Evolutionary conservation across 2,329 filamentous ascomycete genomes (phyloP), one percentile per base, ranked within the genome.

Genomic region (Aphanoascus verrucosus): DNA sequence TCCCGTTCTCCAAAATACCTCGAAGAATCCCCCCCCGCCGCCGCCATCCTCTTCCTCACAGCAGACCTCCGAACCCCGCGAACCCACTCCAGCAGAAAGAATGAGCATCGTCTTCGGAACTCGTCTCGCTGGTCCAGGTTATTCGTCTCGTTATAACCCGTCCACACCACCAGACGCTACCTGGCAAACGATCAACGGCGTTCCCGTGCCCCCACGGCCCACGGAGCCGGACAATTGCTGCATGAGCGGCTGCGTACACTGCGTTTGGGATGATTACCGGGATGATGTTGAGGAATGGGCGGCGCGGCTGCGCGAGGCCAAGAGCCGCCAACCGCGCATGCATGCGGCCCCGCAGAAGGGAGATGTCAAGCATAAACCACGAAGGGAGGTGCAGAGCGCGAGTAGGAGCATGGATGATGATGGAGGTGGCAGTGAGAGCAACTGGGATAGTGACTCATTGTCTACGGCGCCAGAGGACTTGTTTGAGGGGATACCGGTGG

Each of bases 181-280:
- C 7, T 74, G 81, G 56, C 68, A 65, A 53, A 72, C 68, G 1
- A 75, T 96, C 53, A 89, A 86, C 1, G 91, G 90, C 2, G 79
- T 97, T 0, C 71, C 81, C 15, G 85, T 97, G 3, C 93, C 93
- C 1, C 90, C 89, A 0, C 80, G 80, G 46, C 93, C 93, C 1
- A 78, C 82, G 46, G 91, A 98, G 70, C 93, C 93, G 2, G 93
- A 97, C 64, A 96, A 98, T 66, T 98, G 93, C 77, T 98, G 93
- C 71, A 98, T 98, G 93, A 93, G 87, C 64, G 93, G 93, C 2
- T 98, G 93, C 67, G 91, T 95, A 47, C 90, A 97, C 68, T 98
- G 93, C 68, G 93, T 97, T 2, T 97, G 90, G 90, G 90, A 96
- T 62, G 76, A 82, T 51, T 97, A 84, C 69, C 79, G 90, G 7